A percentile compares a stretch with the other conserved stretches of the same genome.
These are phyloP conservation scores for Annulohypoxylon nitens DNA, from an alignment of 495 filamentous ascomycete genomes.

Conservation along the genomic window DNA sequence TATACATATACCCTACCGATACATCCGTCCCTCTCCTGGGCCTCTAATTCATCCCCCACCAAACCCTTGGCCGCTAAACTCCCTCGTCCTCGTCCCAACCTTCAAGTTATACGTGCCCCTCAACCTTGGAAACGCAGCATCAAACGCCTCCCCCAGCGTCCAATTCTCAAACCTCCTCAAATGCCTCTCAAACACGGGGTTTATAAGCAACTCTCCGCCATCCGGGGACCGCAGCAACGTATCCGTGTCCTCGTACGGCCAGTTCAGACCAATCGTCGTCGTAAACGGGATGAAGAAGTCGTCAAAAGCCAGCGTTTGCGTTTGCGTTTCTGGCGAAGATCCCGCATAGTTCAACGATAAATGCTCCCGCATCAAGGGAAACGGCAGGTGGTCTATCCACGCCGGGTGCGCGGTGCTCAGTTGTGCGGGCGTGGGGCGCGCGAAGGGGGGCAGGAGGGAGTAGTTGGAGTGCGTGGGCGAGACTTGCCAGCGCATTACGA, in stretches of 20 bases:
- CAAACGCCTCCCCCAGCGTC: constrained; percentile 79
- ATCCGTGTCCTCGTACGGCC: constrained; percentile 79
- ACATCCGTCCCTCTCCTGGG: not conserved
- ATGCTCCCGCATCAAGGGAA: constrained; percentile 77
- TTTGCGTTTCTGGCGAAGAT: constrained; percentile 40
- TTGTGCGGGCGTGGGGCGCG: constrained; percentile 72
- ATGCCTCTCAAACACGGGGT: constrained; percentile 84
- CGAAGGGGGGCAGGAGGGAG: constrained; percentile 75
- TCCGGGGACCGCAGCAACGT: constrained; percentile 68
- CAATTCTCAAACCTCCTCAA: constrained; percentile 76
- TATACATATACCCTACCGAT: not conserved
- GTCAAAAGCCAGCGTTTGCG: constrained; percentile 74
- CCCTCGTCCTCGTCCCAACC: constrained; percentile 3
- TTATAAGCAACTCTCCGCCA: constrained; percentile 74
- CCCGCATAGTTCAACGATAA: constrained; percentile 62
- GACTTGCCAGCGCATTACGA: constrained; percentile 86
- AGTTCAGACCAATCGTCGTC: constrained; percentile 76
- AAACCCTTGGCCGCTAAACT: constrained; percentile 16
- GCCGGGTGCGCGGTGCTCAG: constrained; percentile 73
- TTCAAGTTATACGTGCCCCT: constrained; percentile 64
- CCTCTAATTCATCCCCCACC: constrained; percentile 17
- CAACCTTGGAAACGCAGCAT: constrained; percentile 70
- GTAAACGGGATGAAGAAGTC: constrained; percentile 86
- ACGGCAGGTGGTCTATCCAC: constrained; percentile 85
- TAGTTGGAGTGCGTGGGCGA: constrained; percentile 80